These are phyloP conservation scores for Dothistroma pini DNA, from an alignment of 2,329 filamentous ascomycete genomes.

Conservation along the genomic window DNA sequence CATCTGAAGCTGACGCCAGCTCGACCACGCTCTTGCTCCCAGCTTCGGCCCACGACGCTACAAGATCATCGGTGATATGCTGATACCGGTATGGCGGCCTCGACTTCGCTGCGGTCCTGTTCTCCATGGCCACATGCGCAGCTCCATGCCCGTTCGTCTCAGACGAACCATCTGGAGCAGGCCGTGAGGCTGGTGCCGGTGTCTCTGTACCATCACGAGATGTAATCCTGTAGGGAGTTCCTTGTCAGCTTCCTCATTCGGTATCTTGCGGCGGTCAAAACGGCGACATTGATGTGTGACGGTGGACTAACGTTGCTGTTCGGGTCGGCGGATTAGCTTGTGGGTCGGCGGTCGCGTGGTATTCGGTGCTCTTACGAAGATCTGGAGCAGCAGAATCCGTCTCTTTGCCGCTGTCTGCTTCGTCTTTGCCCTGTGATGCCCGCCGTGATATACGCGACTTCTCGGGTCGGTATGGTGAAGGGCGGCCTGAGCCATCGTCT, in stretches of 20 bases:
- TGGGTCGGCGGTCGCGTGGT: background rate
- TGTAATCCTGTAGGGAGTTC: slow-evolving; percentile 5
- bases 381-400: slow-evolving; percentile 10
- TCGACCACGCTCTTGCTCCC: slow-evolving; percentile 66
- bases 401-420: slow-evolving; percentile 15
- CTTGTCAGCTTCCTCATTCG: slow-evolving; percentile 9
- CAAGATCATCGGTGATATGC: slow-evolving; percentile 66
- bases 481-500: slow-evolving; percentile 41
- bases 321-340: slow-evolving; percentile 2
- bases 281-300: background rate
- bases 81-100: slow-evolving; percentile 62
- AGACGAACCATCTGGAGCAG: background rate
- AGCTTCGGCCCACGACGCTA: slow-evolving; percentile 63
- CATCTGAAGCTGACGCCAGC: slow-evolving; percentile 61
- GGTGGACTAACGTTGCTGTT: slow-evolving; percentile 9
- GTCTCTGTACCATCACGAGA: slow-evolving; percentile 14
- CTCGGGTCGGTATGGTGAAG: slow-evolving; percentile 51
- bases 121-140: slow-evolving; percentile 8
- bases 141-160: slow-evolving; percentile 6
- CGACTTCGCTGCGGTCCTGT: slow-evolving; percentile 7
- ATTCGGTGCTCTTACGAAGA: slow-evolving; percentile 3
- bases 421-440: slow-evolving; percentile 30
- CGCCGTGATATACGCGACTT: slow-evolving; percentile 48
- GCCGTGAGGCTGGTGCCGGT: slow-evolving; percentile 5
- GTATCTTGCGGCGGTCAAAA: slow-evolving; percentile 1